Percentiles rank a stretch among this genome's conserved stretches.
Conservation (phyloP, 169 alveolate genomes). For the Eimeria sp. region DNA sequence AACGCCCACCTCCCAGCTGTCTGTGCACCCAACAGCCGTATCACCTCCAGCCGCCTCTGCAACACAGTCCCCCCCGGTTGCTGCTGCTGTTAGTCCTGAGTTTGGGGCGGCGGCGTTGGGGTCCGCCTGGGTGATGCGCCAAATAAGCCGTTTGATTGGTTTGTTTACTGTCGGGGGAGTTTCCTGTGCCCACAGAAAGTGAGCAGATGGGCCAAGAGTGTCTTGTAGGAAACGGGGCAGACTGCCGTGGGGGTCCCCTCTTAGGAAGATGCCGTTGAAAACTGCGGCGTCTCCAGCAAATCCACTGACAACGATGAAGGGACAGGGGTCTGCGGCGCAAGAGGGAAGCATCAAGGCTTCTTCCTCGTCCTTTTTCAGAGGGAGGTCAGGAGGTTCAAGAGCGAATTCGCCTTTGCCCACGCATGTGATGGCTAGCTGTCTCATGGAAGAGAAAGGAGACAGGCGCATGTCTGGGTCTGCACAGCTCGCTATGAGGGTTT, state of each 20-base stretch:
- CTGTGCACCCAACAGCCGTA: constrained; percentile 71
- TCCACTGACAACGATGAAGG: constrained; percentile 76
- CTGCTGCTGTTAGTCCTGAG: constrained; percentile 68
- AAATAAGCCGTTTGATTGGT: background rate
- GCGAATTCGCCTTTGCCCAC: constrained; percentile 46
- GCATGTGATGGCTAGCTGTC: constrained; percentile 76
- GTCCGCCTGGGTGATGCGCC: constrained; percentile 72
- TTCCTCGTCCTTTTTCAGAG: constrained; percentile 53
- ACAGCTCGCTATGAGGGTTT: constrained; percentile 77
- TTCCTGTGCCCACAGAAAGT: constrained; percentile 78
- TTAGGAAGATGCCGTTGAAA: constrained; percentile 62
- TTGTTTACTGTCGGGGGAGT: background rate
- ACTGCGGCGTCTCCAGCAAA: constrained; percentile 55
- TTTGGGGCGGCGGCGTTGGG: constrained; percentile 60
- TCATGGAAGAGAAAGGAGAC: constrained; percentile 69
- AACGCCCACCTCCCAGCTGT: constrained; percentile 76
- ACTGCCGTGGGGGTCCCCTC: constrained; percentile 77
- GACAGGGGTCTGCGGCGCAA: constrained; percentile 79
- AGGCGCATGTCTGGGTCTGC: constrained; percentile 75
- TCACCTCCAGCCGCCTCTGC: constrained; percentile 54
- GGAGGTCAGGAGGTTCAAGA: constrained; percentile 40
- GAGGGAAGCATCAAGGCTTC: constrained; percentile 68
- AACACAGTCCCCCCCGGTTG: constrained; percentile 59
- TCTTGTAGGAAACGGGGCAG: constrained; percentile 71
- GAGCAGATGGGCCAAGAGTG: constrained; percentile 41